A percentile compares a stretch with the other conserved stretches of the same genome.
Conservation (phyloP, 2,329 filamentous ascomycete genomes). For the Hymenoscyphus linearis region DNA sequence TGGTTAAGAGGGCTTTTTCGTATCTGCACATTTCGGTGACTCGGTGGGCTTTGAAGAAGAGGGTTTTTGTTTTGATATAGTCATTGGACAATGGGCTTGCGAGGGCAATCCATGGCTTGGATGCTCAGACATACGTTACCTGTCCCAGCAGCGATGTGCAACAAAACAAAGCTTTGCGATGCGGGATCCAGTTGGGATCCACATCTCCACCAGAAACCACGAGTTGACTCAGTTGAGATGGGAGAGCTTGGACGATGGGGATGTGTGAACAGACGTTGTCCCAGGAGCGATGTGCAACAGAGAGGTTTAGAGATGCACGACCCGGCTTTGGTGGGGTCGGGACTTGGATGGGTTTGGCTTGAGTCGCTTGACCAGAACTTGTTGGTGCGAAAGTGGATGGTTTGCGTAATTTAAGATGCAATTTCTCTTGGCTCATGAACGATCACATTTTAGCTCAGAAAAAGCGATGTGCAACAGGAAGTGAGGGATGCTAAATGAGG, state of each 20-base stretch:
- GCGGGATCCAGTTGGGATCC: neutral
- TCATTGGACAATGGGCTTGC: neutral
- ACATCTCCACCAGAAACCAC: neutral
- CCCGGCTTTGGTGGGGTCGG: neutral
- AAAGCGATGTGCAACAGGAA: neutral
- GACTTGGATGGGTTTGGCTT: neutral
- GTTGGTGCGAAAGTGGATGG: neutral
- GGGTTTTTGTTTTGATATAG: neutral
- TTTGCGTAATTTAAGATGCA: neutral
- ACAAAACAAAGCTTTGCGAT: neutral
- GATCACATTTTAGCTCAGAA: neutral
- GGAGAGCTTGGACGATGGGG: neutral
- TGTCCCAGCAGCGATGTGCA: constrained; percentile 1
- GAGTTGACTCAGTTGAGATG: neutral
- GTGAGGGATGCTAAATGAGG: neutral
- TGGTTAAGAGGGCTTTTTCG: neutral
- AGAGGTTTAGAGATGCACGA: neutral
- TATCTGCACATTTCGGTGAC: neutral
- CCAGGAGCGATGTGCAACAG: neutral
- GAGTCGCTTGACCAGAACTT: too few species aligned
- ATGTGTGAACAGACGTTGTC: neutral
- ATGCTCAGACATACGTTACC: neutral
- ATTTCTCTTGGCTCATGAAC: neutral
- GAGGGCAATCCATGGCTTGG: neutral
- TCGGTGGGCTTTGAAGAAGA: too few species aligned